A percentile compares a stretch with the other conserved stretches of the same genome.
Conservation (phyloP, 2,329 filamentous ascomycete genomes). For the Orbilia blumenaviensis region DNA sequence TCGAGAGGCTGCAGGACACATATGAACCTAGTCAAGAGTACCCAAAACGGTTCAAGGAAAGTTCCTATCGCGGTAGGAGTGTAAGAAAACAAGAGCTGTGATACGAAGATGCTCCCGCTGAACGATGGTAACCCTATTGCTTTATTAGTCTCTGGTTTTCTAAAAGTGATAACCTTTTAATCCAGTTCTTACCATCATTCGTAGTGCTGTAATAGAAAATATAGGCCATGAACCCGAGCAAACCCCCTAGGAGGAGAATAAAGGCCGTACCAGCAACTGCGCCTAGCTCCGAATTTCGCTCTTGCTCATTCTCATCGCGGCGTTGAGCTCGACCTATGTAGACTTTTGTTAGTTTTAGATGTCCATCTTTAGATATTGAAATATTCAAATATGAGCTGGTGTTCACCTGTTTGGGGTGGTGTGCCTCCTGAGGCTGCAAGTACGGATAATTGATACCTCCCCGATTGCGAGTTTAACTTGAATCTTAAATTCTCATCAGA, state of each 20-base stretch:
- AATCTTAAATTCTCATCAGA: neutral
- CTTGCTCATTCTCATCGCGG: slow-evolving; percentile 30
- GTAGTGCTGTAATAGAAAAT: slow-evolving; percentile 40
- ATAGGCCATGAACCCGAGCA: slow-evolving; percentile 26
- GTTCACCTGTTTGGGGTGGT: neutral
- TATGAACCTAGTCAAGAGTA: slow-evolving; percentile 66
- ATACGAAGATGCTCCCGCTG: slow-evolving; percentile 60
- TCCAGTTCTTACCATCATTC: slow-evolving; percentile 40
- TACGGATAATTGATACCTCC: slow-evolving; percentile 13
- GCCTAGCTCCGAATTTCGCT: slow-evolving; percentile 31
- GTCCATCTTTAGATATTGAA: neutral
- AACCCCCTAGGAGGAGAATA: slow-evolving; percentile 5
- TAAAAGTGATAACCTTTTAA: no score
- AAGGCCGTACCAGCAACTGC: slow-evolving; percentile 22
- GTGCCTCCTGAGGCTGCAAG: neutral
- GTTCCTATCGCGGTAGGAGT: slow-evolving; percentile 68
- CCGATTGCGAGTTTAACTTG: neutral
- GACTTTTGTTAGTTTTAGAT: neutral
- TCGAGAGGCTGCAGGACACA: slow-evolving; percentile 68
- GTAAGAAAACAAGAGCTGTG: slow-evolving; percentile 64
- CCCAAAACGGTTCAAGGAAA: slow-evolving; percentile 68
- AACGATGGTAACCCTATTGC: slow-evolving; percentile 60
- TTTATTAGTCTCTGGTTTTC: neutral
- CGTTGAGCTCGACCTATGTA: neutral
- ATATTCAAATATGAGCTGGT: neutral